phyloP scores from a whole-genome alignment of 495 filamentous ascomycete genomes.

The Apiosordaria backusii region DNA sequence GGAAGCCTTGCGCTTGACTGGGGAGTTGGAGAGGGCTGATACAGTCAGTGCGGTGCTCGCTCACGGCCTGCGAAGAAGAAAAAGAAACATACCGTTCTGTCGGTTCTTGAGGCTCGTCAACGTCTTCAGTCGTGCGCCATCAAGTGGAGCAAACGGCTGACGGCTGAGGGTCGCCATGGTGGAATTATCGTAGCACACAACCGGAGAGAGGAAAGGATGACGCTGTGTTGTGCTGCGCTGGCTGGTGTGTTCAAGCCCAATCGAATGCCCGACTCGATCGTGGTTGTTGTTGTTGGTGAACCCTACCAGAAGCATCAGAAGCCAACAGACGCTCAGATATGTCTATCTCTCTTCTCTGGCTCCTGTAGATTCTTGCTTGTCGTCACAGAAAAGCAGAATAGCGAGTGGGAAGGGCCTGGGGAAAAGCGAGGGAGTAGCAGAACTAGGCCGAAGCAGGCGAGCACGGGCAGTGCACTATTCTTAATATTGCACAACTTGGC shows the following conservation, averaged over 20 bases:
- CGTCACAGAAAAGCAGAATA: background rate
- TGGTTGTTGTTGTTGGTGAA: background rate
- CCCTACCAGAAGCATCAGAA: background rate
- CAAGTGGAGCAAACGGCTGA: constrained; percentile 57
- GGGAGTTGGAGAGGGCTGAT: constrained; percentile 37
- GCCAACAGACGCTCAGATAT: background rate
- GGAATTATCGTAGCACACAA: constrained; percentile 7
- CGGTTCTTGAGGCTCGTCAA: constrained; percentile 58
- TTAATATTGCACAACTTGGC: constrained; percentile 32
- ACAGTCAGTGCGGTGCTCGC: background rate
- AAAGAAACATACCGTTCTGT: constrained; percentile 56
- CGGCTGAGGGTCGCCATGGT: constrained; percentile 47
- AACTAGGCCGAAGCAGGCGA: constrained; percentile 9
- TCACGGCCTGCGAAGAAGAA: background rate
- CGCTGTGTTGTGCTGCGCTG: constrained; percentile 3
- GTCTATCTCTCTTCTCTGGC: background rate
- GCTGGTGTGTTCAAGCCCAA: constrained; percentile 6
- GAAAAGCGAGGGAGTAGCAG: constrained; percentile 16
- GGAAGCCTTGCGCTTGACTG: constrained; percentile 45
- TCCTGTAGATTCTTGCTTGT: constrained; percentile 1
- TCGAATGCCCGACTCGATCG: constrained; percentile 2
- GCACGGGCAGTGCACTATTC: constrained; percentile 27
- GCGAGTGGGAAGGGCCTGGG: constrained; percentile 12
- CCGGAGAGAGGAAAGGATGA: background rate
- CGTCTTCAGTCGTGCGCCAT: constrained; percentile 50